Percentiles rank a stretch among this genome's conserved stretches.
Conservation (phyloP, 495 filamentous ascomycete genomes). For the Neurospora sp. region DNA sequence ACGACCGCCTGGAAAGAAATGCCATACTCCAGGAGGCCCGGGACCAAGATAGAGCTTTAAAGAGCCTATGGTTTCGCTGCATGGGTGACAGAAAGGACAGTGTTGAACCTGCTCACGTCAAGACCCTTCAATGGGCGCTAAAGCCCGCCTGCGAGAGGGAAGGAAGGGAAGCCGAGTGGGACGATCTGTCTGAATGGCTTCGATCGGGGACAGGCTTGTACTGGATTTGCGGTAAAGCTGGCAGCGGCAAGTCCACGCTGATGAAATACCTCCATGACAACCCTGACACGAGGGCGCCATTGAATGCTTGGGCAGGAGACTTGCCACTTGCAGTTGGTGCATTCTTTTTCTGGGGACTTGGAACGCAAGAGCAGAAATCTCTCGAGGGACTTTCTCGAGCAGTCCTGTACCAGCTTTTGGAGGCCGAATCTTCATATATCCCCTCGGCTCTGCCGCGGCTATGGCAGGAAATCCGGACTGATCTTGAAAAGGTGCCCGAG, state of each 20-base stretch:
- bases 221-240: neutral
- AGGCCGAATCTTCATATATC: neutral
- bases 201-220: neutral
- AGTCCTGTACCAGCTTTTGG: neutral
- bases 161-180: neutral
- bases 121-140: neutral
- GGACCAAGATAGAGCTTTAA: neutral
- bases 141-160: neutral
- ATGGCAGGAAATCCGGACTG: neutral
- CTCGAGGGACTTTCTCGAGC: neutral
- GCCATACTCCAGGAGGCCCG: neutral
- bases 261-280: neutral
- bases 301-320: constrained; percentile 1
- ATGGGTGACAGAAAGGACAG: neutral
- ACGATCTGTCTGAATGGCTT: neutral
- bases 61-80: neutral
- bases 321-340: constrained; percentile 6
- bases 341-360: neutral
- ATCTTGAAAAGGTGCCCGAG: neutral
- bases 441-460: neutral
- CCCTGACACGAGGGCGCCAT: neutral
- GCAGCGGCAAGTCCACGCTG: constrained; percentile 1
- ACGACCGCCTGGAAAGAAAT: neutral
- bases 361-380: neutral
- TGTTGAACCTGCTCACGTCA: neutral